Base-by-base conservation (phyloP, 768 basidiomycete genomes). In the Amanita pseudoporphyria region DNA sequence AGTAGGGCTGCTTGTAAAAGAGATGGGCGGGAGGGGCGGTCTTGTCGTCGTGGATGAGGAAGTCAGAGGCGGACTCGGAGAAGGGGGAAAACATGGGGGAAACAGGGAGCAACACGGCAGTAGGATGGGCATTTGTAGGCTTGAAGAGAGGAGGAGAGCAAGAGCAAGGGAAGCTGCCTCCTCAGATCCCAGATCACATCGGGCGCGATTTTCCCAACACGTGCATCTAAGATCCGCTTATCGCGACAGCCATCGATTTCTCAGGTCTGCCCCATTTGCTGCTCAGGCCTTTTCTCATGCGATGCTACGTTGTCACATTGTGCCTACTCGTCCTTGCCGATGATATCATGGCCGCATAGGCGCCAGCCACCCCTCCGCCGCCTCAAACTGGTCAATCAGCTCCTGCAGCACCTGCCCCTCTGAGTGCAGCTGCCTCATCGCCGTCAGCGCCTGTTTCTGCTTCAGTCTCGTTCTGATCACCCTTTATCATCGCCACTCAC, bases 351-450 rank as follows among this genome's bases (percentile, higher is more conserved):
- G 88, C 58, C 88, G 71, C 88, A 91, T 91, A 54, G 92, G 92
- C 55, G 79, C 82, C 56, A 97, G 72, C 92, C 93, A 97, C 52
- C 80, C 81, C 65, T 99, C 91, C 13, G 95, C 95, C 45, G 82
- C 84, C 71, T 97, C 93, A 68, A 97, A 99, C 70, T 94, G 88
- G 67, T 90, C 87, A 65, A 91, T 88, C 71, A 98, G 68, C 64
- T 94, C 91, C 51, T 79, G 78, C 64, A 86, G 68, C 37, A 94
- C 88, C 32, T 84, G 77, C 40, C 80, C 77, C 65, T 92, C 89
- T 40, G 82, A 77, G 64, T 87, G 86, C 64, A 98, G 72, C 58
- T 88, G 84, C 67, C 92, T 75, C 77, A 97, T 89, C 65, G 91
- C 91, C 50, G 79, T 77, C 66, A 96, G 77, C 60, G 87, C 79